Percentiles rank a stretch among this genome's conserved stretches.
phyloP scores from a whole-genome alignment of 768 basidiomycete genomes.

The Hortiboletus flavorubellus region DNA sequence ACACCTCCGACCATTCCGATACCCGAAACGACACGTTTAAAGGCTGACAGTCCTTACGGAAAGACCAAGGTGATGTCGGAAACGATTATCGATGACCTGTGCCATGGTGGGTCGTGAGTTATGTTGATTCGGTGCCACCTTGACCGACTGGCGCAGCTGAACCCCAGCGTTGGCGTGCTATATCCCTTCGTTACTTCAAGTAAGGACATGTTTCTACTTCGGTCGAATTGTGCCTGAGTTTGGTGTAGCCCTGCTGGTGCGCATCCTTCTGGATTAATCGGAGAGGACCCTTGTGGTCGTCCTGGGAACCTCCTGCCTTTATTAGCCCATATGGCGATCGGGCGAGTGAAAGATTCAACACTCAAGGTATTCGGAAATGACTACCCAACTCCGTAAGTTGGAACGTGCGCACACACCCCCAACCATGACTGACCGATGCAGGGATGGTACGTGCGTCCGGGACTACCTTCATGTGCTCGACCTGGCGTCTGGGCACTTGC shows the following conservation, averaged over 20 bases:
- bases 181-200: constrained; percentile 98
- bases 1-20: constrained; percentile 91
- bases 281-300: constrained; percentile 94
- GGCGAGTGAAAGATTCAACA: constrained; percentile 67
- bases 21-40: constrained; percentile 82
- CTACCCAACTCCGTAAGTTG: constrained; percentile 83
- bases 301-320: constrained; percentile 94
- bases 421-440: constrained; percentile 25
- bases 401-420: too few species aligned
- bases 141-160: constrained; percentile 49
- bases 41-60: constrained; percentile 92
- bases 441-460: constrained; percentile 97
- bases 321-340: constrained; percentile 92
- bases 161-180: constrained; percentile 66
- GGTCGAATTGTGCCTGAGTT: constrained; percentile 1
- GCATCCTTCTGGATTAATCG: constrained; percentile 91
- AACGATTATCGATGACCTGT: constrained; percentile 84
- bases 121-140: not conserved
- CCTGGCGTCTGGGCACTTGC: constrained; percentile 89
- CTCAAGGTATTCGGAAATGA: constrained; percentile 94
- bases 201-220: constrained; percentile 33
- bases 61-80: constrained; percentile 97
- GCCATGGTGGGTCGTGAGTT: constrained; percentile 52
- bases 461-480: constrained; percentile 95
- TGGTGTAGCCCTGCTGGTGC: constrained; percentile 87